A percentile compares a stretch with the other conserved stretches of the same genome.
phyloP scores from a whole-genome alignment of 148 eudicot genomes.

The Chenopodium formosanum region DNA sequence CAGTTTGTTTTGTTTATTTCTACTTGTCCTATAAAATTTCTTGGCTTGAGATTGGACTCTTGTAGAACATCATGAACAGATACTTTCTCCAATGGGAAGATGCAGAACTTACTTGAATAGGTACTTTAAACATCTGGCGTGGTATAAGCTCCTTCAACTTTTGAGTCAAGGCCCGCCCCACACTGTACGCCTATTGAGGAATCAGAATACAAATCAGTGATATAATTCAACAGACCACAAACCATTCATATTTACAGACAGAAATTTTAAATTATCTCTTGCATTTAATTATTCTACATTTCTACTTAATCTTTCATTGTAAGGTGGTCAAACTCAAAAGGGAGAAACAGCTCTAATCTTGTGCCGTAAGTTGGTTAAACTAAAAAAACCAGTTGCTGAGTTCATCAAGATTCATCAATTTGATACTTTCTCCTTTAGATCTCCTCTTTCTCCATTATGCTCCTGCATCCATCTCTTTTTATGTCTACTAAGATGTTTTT shows the following conservation, averaged over 20 bases:
- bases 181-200: conserved; percentile 68
- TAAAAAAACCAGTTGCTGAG: too few relatives aligned
- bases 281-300: too few relatives aligned
- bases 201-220: not conserved
- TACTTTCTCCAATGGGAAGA: not conserved
- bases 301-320: not conserved
- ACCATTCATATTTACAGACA: too few relatives aligned
- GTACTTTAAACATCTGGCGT: conserved; percentile 97
- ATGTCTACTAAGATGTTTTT: too few relatives aligned
- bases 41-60: not conserved
- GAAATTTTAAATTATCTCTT: not conserved
- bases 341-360: too few relatives aligned
- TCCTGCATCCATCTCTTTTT: too few relatives aligned
- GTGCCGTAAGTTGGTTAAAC: too few relatives aligned
- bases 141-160: conserved; percentile 97
- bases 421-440: too few relatives aligned
- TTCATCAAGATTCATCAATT: too few relatives aligned
- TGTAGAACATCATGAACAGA: not conserved
- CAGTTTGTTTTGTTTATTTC: not conserved
- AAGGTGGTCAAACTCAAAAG: too few relatives aligned
- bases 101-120: conserved; percentile 71
- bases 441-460: too few relatives aligned
- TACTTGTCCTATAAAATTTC: not conserved
- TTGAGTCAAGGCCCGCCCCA: conserved; percentile 95
- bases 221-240: not conserved